A percentile compares a stretch with the other conserved stretches of the same genome.
Evolutionary conservation across 2,329 filamentous ascomycete species (phyloP).

Genomic region (Furcasterigmium sp.): DNA sequence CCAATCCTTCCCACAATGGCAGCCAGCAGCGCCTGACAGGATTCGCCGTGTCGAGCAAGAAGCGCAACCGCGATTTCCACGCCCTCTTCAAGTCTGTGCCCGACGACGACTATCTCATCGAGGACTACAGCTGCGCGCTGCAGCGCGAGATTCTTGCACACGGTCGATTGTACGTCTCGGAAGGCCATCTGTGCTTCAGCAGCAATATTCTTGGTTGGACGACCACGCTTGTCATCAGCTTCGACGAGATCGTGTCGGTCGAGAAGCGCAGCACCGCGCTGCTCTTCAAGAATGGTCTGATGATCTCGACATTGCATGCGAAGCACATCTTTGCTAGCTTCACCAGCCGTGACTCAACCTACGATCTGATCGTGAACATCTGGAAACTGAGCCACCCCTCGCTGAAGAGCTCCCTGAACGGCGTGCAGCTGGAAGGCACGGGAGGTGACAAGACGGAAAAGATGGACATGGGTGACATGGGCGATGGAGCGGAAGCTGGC

Average conservation of each 20-base stretch:
- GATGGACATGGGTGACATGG: conserved; percentile 48
- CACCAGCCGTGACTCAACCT: conserved; percentile 89
- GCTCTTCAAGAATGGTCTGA: conserved; percentile 94
- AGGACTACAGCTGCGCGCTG: conserved; percentile 95
- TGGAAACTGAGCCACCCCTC: conserved; percentile 97
- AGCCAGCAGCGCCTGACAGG: conserved; percentile 77
- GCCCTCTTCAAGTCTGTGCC: conserved; percentile 91
- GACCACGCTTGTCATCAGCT: conserved; percentile 94
- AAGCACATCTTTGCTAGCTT: conserved; percentile 96
- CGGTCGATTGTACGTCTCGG: conserved; percentile 90
- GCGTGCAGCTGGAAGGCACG: conserved; percentile 73
- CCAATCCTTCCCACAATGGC: conserved; percentile 48
- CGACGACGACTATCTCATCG: conserved; percentile 95
- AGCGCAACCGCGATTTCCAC: conserved; percentile 94
- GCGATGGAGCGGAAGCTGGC: conserved; percentile 86
- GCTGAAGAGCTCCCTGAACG: conserved; percentile 84
- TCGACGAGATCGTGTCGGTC: conserved; percentile 94
- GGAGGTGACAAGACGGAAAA: conserved; percentile 92
- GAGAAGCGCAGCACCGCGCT: conserved; percentile 96
- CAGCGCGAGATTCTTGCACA: conserved; percentile 95
- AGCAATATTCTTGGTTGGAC: conserved; percentile 99
- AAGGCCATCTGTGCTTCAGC: conserved; percentile 96
- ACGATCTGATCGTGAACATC: conserved; percentile 94
- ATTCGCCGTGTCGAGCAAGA: conserved; percentile 94
- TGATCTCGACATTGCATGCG: conserved; percentile 92